Conservation (phyloP, 108 stramenopile species). For the Discostella pseudostelligera region DNA sequence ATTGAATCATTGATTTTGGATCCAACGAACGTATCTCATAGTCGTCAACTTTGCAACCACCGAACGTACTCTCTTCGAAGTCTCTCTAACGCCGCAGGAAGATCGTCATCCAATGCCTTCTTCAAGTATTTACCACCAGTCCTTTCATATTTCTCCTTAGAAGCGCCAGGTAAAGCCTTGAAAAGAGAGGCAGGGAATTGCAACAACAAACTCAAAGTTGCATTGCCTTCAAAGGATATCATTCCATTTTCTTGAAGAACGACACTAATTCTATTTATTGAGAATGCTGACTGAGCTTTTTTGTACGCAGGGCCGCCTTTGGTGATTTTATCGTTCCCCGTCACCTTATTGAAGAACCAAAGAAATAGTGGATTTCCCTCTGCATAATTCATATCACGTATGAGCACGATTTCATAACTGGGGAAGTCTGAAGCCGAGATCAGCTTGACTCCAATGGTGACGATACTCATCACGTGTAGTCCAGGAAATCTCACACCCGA, state of each 20-base stretch:
- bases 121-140: constrained; percentile 33
- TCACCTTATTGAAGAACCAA: constrained; percentile 40
- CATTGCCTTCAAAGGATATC: constrained; percentile 36
- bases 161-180: constrained; percentile 33
- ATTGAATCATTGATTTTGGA: no score
- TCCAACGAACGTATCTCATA: no score
- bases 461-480: constrained; percentile 25
- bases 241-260: constrained; percentile 17
- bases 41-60: constrained; percentile 24
- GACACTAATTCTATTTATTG: constrained; percentile 30
- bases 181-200: constrained; percentile 36
- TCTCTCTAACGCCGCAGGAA: constrained; percentile 21
- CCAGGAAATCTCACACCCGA: constrained; percentile 42
- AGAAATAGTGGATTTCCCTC: constrained; percentile 33
- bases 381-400: constrained; percentile 34
- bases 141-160: constrained; percentile 36
- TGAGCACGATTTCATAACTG: constrained; percentile 32
- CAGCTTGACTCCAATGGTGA: constrained; percentile 36
- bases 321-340: constrained; percentile 19
- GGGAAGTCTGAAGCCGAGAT: constrained; percentile 22
- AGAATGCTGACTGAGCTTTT: constrained; percentile 27
- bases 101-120: constrained; percentile 35
- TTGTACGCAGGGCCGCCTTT: background rate
- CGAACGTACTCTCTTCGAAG: constrained; percentile 28
- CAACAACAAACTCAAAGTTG: constrained; percentile 21